phyloP scores from a whole-genome alignment of 2,329 filamentous ascomycete species.

The Beauveria varroae region DNA sequence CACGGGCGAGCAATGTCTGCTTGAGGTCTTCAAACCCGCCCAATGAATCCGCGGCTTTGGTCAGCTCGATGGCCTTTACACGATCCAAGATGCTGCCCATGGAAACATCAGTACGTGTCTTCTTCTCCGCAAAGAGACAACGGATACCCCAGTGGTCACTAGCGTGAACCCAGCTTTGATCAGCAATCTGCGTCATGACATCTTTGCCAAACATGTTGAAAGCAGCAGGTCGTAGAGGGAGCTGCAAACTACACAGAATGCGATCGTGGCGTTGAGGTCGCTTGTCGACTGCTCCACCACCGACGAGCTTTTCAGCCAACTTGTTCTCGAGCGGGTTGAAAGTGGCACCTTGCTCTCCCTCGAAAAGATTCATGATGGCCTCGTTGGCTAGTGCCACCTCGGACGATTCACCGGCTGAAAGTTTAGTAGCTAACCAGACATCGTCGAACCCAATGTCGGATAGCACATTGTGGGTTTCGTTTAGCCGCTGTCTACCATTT shows the following conservation, averaged over 20 bases:
- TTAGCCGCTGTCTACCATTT: conserved; percentile 36
- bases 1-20: conserved; percentile 27
- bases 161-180: conserved; percentile 21
- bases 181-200: not conserved
- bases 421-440: conserved; percentile 39
- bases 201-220: conserved; percentile 52
- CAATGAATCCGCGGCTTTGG: conserved; percentile 23
- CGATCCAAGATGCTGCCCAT: not conserved
- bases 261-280: conserved; percentile 60
- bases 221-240: conserved; percentile 23
- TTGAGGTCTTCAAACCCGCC: conserved; percentile 28
- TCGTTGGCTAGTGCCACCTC: conserved; percentile 13
- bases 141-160: conserved; percentile 55
- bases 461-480: conserved; percentile 39
- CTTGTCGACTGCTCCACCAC: conserved; percentile 36
- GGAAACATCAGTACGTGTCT: not conserved
- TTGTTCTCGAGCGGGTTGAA: conserved; percentile 53
- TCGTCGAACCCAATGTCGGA: conserved; percentile 42
- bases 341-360: conserved; percentile 58
- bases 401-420: conserved; percentile 35
- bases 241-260: conserved; percentile 44
- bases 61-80: conserved; percentile 22
- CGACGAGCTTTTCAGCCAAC: conserved; percentile 44
- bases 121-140: conserved; percentile 27
- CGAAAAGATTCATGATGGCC: conserved; percentile 31